Evolutionary conservation across 192 early-diverging fungal species (phyloP), one percentile per base, ranked within the genome.

Genomic region (Rhizoclosmatium sp.): DNA sequence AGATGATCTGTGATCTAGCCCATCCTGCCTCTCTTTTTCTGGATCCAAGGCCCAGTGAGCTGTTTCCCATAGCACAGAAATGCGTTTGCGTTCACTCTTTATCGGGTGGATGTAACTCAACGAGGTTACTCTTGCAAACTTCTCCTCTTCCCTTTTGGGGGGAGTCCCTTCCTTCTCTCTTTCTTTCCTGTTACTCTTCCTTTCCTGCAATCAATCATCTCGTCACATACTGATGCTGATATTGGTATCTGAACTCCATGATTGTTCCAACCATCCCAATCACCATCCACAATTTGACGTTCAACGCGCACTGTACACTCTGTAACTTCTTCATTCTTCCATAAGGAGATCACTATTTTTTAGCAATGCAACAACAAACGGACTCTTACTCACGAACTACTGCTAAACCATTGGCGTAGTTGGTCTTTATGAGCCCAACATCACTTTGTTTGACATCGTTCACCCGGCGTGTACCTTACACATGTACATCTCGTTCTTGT

Each of bases 51-150:
- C 10, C 10, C 10, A 12, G 31, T 23, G 16, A 39, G 21, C 67
- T 71, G 69, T 71, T 71, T 40, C 47, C 56, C 69, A 71, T 71
- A 71, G 69, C 69, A 71, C 46, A 71, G 69, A 47, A 54, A 71
- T 71, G 21, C 69, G 69, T 54, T 71, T 71, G 69, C 4, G 4
- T 47, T 19, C 66, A 7, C 12, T 31, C 31, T 41, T 12, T 69
- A 4, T 31, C 0, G 31, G 31, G 31, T 31, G 21, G 39, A 40
- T 4, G 4, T 71, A 54, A 71, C 69, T 56, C 48, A 71, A 71
- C 69, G 69, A 71, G 69, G 69, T 39, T 56, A 71, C 39, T 54
- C 47, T 49, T 56, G 46, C 39, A 10, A 4, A 4, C 21, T 48
- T 47, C 54, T 47, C 39, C 69, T 56, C 47, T 31, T 31, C 45